A percentile compares a stretch with the other conserved stretches of the same genome.
phyloP scores from a whole-genome alignment of 805 yeast genomes.

The Yamadazyma akitaensis region DNA sequence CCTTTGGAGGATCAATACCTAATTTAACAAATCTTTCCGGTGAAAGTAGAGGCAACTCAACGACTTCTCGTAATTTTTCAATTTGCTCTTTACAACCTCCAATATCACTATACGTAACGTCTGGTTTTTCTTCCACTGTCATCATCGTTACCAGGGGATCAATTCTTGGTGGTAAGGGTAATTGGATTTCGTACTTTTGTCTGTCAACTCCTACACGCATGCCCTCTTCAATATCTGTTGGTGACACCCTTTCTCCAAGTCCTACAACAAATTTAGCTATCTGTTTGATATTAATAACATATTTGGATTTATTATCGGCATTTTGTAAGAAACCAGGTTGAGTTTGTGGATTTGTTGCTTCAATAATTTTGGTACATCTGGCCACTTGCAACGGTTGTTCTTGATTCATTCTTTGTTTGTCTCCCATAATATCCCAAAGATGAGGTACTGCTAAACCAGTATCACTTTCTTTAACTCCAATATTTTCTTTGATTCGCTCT shows the following conservation, averaged over 20 bases:
- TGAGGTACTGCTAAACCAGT: slow-evolving; percentile 98
- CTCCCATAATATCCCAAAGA: slow-evolving; percentile 97
- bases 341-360: slow-evolving; percentile 41
- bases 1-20: slow-evolving; percentile 99
- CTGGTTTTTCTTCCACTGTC: slow-evolving; percentile 99
- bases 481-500: slow-evolving; percentile 85
- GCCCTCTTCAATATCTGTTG: slow-evolving; percentile 98
- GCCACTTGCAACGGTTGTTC: slow-evolving; percentile 98
- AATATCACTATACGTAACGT: slow-evolving; percentile 95
- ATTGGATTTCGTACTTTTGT: slow-evolving; percentile 92
- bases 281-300: slow-evolving; percentile 95
- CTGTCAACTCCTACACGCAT: slow-evolving; percentile 99
- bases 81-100: slow-evolving; percentile 99
- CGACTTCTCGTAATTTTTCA: slow-evolving; percentile 94
- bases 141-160: slow-evolving; percentile 99
- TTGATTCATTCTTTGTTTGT: slow-evolving; percentile 85
- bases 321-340: slow-evolving; percentile 39
- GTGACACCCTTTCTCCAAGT: slow-evolving; percentile 93
- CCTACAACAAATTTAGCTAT: slow-evolving; percentile 96
- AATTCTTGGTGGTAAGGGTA: slow-evolving; percentile 96
- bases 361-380: slow-evolving; percentile 95
- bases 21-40: slow-evolving; percentile 96
- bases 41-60: slow-evolving; percentile 85
- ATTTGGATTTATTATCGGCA: slow-evolving; percentile 83
- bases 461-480: slow-evolving; percentile 92